Evolutionary conservation across 345 rosid species (phyloP).

Genomic region (Syzygium aromaticum): DNA sequence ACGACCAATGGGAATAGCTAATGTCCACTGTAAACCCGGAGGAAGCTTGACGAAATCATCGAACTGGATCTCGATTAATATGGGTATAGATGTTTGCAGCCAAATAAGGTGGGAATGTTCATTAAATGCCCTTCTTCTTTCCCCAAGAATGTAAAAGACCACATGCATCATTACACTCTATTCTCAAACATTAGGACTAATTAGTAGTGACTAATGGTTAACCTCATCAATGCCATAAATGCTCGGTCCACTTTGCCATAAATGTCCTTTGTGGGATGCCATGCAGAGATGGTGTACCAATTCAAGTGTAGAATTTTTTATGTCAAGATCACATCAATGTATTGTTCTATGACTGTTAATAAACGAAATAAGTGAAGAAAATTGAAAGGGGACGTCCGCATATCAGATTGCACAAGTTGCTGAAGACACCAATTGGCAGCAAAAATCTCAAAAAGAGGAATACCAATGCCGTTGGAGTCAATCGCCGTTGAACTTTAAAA

Average conservation of each 20-base stretch:
- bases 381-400: neutral
- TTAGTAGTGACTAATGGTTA: too few relatives aligned
- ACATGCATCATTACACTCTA: too few relatives aligned
- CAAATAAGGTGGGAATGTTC: neutral
- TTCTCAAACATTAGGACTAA: too few relatives aligned
- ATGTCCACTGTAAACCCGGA: constrained; percentile 76
- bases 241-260: neutral
- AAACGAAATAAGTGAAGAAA: neutral
- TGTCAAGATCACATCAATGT: neutral
- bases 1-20: too few relatives aligned
- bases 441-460: too few relatives aligned
- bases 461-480: neutral
- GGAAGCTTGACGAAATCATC: constrained; percentile 88
- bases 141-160: neutral
- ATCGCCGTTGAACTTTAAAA: neutral
- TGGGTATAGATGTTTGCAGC: constrained; percentile 75
- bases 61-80: constrained; percentile 81
- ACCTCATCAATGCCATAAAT: too few relatives aligned
- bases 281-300: neutral
- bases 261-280: neutral
- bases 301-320: neutral
- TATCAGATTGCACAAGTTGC: neutral
- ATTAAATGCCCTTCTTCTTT: neutral
- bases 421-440: neutral
- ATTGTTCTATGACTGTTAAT: neutral